A percentile compares a stretch with the other conserved stretches of the same genome.
These are phyloP conservation scores for Lobosporangium transversale DNA, from an alignment of 192 early-diverging fungal genomes.

Conservation along the genomic window DNA sequence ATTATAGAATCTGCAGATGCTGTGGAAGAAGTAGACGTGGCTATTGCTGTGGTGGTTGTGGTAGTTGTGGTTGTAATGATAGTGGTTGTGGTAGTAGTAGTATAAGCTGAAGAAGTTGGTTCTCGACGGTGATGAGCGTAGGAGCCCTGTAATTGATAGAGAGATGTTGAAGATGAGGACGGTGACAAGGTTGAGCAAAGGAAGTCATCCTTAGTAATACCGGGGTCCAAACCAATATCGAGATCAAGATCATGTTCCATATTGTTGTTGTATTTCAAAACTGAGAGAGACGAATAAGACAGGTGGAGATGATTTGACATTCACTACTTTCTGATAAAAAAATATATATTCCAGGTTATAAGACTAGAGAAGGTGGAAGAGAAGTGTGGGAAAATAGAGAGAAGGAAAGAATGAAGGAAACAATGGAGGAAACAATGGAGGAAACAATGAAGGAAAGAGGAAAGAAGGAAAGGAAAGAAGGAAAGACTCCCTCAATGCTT, in stretches of 20 bases:
- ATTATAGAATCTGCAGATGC: not conserved
- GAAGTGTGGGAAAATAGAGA: not conserved
- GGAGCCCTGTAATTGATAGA: conserved; percentile 16
- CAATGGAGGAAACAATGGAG: not conserved
- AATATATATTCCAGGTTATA: no score
- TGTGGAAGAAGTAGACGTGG: not conserved
- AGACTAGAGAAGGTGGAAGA: no score
- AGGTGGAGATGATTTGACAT: not conserved
- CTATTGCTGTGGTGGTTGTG: conserved; percentile 10
- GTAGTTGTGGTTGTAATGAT: conserved; percentile 9
- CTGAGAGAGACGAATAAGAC: not conserved
- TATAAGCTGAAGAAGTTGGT: not conserved
- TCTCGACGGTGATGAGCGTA: conserved; percentile 1
- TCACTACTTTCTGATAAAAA: not conserved
- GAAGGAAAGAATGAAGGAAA: conserved; percentile 1
- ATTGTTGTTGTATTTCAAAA: not conserved
- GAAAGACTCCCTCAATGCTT: not conserved
- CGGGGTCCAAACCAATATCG: conserved; percentile 13
- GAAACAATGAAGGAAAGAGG: not conserved
- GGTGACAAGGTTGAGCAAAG: conserved; percentile 13
- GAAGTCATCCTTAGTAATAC: conserved; percentile 19
- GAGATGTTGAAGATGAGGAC: conserved; percentile 22
- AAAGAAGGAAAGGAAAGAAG: not conserved
- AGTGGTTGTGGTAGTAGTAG: conserved; percentile 11
- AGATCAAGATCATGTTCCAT: conserved; percentile 25